Conservation (phyloP, 2,329 filamentous ascomycete genomes). For the Penicillium sp. region DNA sequence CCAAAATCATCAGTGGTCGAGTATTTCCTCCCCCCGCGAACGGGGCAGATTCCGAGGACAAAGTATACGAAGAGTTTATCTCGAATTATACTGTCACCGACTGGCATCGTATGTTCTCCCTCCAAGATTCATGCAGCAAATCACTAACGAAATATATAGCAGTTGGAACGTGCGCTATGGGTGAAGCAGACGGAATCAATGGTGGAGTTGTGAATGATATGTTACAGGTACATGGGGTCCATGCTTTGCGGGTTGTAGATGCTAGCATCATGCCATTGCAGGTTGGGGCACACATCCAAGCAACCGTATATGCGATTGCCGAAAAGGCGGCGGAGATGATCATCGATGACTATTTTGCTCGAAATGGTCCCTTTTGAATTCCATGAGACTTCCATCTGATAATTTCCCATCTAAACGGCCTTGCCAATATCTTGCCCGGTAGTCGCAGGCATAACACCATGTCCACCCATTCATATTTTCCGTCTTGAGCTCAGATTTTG, state of each 20-base stretch:
- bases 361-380: not conserved
- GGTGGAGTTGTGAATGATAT: conserved; percentile 38
- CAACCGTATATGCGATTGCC: conserved; percentile 34
- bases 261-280: conserved; percentile 35
- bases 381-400: not conserved
- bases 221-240: conserved; percentile 38
- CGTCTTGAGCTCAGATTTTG: not conserved
- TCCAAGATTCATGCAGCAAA: not conserved
- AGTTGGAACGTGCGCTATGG: conserved; percentile 46
- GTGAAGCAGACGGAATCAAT: conserved; percentile 23
- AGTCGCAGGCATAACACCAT: not conserved
- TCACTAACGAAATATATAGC: conserved; percentile 2
- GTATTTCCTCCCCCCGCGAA: conserved; percentile 29
- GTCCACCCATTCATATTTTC: not conserved
- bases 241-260: conserved; percentile 39
- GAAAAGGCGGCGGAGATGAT: conserved; percentile 26
- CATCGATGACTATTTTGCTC: conserved; percentile 12
- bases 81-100: conserved; percentile 20
- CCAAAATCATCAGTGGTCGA: conserved; percentile 37
- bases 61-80: conserved; percentile 10
- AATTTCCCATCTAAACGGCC: not conserved
- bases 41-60: conserved; percentile 2
- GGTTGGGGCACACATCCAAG: conserved; percentile 29
- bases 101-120: conserved; percentile 21
- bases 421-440: not conserved